These are phyloP conservation scores for Lachnellula arida DNA, from an alignment of 2,329 filamentous ascomycete species.

Conservation along the genomic window DNA sequence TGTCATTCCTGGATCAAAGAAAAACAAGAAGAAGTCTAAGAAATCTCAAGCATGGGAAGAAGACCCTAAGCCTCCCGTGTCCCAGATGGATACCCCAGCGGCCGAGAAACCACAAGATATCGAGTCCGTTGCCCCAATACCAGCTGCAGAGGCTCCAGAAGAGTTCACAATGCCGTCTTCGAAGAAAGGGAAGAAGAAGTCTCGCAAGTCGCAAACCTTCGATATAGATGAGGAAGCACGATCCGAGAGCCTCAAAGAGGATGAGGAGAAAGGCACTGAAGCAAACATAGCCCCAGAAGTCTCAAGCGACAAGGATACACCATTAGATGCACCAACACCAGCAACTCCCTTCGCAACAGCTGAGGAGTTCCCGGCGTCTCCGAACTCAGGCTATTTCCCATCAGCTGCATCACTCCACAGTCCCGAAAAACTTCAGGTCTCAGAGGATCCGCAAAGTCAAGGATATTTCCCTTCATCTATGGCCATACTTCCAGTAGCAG, in stretches of 20 bases:
- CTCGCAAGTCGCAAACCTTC: constrained; percentile 1
- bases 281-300: constrained; percentile 4
- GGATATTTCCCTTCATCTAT: constrained; percentile 13
- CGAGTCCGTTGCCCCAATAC: neutral
- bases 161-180: constrained; percentile 1
- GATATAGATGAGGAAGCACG: neutral
- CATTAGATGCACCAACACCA: constrained; percentile 20
- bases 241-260: neutral
- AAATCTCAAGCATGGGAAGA: constrained; percentile 7
- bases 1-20: constrained; percentile 17
- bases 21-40: constrained; percentile 33
- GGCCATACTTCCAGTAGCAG: constrained; percentile 11
- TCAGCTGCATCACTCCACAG: constrained; percentile 4
- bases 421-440: neutral
- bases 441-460: neutral
- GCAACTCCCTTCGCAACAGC: constrained; percentile 10
- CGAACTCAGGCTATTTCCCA: constrained; percentile 15
- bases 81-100: neutral
- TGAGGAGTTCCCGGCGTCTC: constrained; percentile 5
- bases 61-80: neutral
- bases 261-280: constrained; percentile 1
- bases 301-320: constrained; percentile 12
- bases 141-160: neutral
- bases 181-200: constrained; percentile 7
- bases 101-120: neutral